phyloP scores from a whole-genome alignment of 2,329 filamentous ascomycete species.

The Beauveria sp. region DNA sequence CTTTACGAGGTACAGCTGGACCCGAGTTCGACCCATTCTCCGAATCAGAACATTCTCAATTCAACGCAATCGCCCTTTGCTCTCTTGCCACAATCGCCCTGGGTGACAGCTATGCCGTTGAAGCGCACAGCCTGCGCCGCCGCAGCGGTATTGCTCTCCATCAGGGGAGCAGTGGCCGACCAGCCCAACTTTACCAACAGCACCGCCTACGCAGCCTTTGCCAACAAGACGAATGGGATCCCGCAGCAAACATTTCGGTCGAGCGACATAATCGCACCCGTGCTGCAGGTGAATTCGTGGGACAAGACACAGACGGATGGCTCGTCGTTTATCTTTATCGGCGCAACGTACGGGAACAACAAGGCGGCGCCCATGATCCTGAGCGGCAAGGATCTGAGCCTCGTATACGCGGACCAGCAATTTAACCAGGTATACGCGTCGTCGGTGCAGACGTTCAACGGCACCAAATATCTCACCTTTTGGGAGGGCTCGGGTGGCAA shows the following conservation, averaged over 20 bases:
- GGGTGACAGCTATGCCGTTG: not conserved
- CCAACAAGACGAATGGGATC: slow-evolving; percentile 19
- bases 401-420: slow-evolving; percentile 30
- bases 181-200: slow-evolving; percentile 18
- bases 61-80: not conserved
- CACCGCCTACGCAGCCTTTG: slow-evolving; percentile 21
- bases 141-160: slow-evolving; percentile 8
- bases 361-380: slow-evolving; percentile 28
- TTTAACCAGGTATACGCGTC: slow-evolving; percentile 21
- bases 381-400: slow-evolving; percentile 26
- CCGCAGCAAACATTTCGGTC: slow-evolving; percentile 28
- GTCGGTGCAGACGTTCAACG: slow-evolving; percentile 24
- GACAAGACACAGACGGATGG: slow-evolving; percentile 20
- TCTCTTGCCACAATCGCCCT: no score
- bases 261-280: slow-evolving; percentile 24
- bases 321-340: slow-evolving; percentile 27
- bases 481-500: slow-evolving; percentile 24
- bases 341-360: slow-evolving; percentile 17
- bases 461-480: slow-evolving; percentile 27
- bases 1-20: not conserved
- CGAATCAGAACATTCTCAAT: not conserved
- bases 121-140: not conserved
- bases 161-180: slow-evolving; percentile 17
- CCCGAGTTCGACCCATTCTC: not conserved
- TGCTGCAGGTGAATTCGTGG: slow-evolving; percentile 27